Evolutionary conservation across 345 rosid species (phyloP), one percentile per base, ranked within the genome.

Genomic region (Clarkia xantiana): DNA sequence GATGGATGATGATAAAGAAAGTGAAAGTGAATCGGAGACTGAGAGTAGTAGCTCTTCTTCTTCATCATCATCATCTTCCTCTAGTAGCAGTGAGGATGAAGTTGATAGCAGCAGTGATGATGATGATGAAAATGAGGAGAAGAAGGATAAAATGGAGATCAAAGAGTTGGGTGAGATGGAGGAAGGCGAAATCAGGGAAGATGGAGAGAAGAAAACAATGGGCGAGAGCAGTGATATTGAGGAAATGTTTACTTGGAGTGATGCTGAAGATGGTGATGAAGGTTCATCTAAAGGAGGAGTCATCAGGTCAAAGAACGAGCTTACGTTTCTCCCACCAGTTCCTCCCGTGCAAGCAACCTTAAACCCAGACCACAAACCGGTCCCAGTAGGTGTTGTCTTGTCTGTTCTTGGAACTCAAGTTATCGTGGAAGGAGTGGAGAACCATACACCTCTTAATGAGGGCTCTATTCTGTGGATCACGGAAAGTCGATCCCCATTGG

Each of bases 391-490:
- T 61, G 75, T 55, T 67, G 67, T 91, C 66, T 63, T 76, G 64
- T 84, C 96, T 73, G 99, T 91, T 17, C 40, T 84, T 29, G 76
- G 81, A 42, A 20, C 77, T 45, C 85, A 87, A 79, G 94, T 84
- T 43, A 74, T 93, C 53, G 91, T 93, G 25, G 88, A 87, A 72
- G 99, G 95, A 42, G 59, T 60, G 47, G 88, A 82, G 58, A 67
- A 68, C 76, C 96, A 93, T 60, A 68, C 62, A 58, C 95, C 99
- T 62, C 71, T 93, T 20, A 74, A 61, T 20, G 99, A 93, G 66
- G 86, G 91, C 62, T 82, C 99, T 18, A 64, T 84, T 44, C 76
- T 87, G 0, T 93, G 99, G 99, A 63, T 93, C 64, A 74, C 94
- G 2, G 79, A 72, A 51, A 68, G 52, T 20, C 74, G 81, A 68